These are phyloP conservation scores for Exophiala spinifera DNA, from an alignment of 2,329 filamentous ascomycete genomes.

Conservation along the genomic window DNA sequence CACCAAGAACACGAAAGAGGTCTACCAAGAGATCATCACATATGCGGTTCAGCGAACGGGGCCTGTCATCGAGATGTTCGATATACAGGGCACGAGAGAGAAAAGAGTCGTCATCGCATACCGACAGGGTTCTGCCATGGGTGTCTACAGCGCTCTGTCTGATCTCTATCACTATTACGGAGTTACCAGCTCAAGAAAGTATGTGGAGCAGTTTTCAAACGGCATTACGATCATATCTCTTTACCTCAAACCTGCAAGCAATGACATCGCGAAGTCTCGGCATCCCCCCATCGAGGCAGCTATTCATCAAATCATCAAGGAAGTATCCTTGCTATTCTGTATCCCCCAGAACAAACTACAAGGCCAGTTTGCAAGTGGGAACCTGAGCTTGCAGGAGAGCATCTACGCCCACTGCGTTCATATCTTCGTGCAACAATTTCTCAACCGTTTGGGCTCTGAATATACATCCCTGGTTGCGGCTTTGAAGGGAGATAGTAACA, in stretches of 20 bases:
- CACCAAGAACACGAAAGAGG: constrained; percentile 88
- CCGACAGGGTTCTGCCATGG: constrained; percentile 85
- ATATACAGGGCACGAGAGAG: constrained; percentile 86
- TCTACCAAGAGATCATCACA: constrained; percentile 92
- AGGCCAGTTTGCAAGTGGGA: constrained; percentile 77
- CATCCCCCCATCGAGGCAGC: constrained; percentile 85
- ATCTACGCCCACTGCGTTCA: constrained; percentile 97
- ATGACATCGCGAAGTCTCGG: constrained; percentile 53
- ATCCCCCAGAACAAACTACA: constrained; percentile 97
- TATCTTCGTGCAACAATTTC: constrained; percentile 97
- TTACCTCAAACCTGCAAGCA: constrained; percentile 74
- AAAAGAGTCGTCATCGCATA: constrained; percentile 94
- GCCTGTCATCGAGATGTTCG: constrained; percentile 96
- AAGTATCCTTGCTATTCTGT: constrained; percentile 94
- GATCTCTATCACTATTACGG: constrained; percentile 99
- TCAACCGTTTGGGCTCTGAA: constrained; percentile 89
- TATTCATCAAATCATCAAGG: constrained; percentile 98
- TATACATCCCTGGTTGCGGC: constrained; percentile 83
- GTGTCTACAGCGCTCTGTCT: constrained; percentile 90
- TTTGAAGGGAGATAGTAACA: constrained; percentile 75
- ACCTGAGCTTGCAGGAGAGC: constrained; percentile 89
- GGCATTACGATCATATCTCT: constrained; percentile 96
- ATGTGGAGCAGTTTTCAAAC: constrained; percentile 98
- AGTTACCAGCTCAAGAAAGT: constrained; percentile 92
- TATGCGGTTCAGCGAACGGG: constrained; percentile 80